Percentiles rank a stretch among this genome's conserved stretches.
These are phyloP conservation scores for Dendrobium officinale DNA, from an alignment of 106 monocot species.

Conservation along the genomic window DNA sequence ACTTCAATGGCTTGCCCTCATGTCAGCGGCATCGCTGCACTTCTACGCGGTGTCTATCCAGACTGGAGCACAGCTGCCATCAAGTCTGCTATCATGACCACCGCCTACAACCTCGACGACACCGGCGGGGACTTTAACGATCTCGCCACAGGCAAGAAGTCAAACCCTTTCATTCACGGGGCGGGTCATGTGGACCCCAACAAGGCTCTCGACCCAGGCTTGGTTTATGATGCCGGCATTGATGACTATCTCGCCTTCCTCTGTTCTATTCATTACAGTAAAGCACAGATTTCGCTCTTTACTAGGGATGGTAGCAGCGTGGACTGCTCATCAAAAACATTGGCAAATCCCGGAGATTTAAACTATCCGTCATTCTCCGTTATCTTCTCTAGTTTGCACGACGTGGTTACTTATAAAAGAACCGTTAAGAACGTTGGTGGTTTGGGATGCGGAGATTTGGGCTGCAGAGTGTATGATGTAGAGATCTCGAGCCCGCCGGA, in stretches of 20 bases:
- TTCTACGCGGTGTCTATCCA: slow-evolving; percentile 20
- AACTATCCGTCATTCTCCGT: slow-evolving; percentile 42
- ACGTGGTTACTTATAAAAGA: background rate
- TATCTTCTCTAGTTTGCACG: slow-evolving; percentile 13
- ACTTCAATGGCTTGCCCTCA: slow-evolving; percentile 49
- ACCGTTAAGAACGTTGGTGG: slow-evolving; percentile 23
- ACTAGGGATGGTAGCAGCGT: slow-evolving; percentile 11
- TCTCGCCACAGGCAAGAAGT: background rate
- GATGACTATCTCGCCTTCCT: slow-evolving; percentile 30
- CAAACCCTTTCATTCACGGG: slow-evolving; percentile 15
- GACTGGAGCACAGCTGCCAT: slow-evolving; percentile 39
- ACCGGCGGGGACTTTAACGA: slow-evolving; percentile 23
- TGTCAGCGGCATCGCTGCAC: slow-evolving; percentile 36
- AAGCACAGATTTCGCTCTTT: slow-evolving; percentile 46
- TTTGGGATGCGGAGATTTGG: background rate
- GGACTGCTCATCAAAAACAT: slow-evolving; percentile 11
- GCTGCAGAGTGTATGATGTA: background rate
- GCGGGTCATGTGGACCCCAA: slow-evolving; percentile 29
- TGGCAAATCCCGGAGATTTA: slow-evolving; percentile 18
- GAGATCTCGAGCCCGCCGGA: background rate
- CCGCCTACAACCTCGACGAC: slow-evolving; percentile 25
- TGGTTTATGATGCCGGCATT: slow-evolving; percentile 20
- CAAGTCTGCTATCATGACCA: slow-evolving; percentile 36
- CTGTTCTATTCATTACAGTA: slow-evolving; percentile 29
- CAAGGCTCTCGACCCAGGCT: slow-evolving; percentile 25